These are phyloP conservation scores for Globisporangium okanoganense DNA, from an alignment of 352 stramenopile genomes.

Conservation along the genomic window DNA sequence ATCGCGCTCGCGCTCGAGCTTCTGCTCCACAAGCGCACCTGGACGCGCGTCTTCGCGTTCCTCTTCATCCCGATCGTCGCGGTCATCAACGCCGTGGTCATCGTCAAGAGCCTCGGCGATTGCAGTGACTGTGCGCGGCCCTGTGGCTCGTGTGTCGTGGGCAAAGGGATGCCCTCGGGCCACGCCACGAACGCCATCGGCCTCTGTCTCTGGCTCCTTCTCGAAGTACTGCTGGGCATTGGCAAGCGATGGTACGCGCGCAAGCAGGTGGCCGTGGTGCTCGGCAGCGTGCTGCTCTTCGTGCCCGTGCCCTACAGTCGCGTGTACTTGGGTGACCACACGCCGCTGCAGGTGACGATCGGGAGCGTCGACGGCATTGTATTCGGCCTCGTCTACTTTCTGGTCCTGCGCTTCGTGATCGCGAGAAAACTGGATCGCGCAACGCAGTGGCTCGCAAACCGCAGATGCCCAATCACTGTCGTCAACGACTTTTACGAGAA, in stretches of 20 bases:
- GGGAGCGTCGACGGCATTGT: conserved; percentile 35
- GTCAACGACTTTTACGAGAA: conserved; percentile 12
- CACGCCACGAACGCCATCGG: conserved; percentile 51
- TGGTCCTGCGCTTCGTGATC: conserved; percentile 33
- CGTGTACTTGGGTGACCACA: conserved; percentile 60
- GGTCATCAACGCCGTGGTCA: conserved; percentile 32
- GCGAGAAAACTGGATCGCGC: conserved; percentile 13
- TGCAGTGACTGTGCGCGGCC: conserved; percentile 43
- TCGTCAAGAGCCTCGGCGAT: conserved; percentile 37
- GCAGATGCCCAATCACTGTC: conserved; percentile 1
- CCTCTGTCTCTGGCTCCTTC: conserved; percentile 40
- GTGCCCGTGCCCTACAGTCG: conserved; percentile 52
- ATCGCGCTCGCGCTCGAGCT: conserved; percentile 36
- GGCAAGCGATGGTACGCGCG: conserved; percentile 19
- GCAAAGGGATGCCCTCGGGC: conserved; percentile 48
- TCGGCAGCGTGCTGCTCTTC: conserved; percentile 26
- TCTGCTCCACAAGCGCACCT: conserved; percentile 36
- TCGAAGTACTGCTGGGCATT: conserved; percentile 36
- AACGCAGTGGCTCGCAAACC: conserved; percentile 8
- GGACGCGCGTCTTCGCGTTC: conserved; percentile 43
- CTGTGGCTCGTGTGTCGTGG: conserved; percentile 41
- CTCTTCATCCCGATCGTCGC: conserved; percentile 45
- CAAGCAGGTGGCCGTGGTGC: conserved; percentile 14
- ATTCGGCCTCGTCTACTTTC: conserved; percentile 40
- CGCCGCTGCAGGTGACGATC: conserved; percentile 40